These are phyloP conservation scores for Solanum tacnaense DNA, from an alignment of 257 asterid species.

Conservation along the genomic window DNA sequence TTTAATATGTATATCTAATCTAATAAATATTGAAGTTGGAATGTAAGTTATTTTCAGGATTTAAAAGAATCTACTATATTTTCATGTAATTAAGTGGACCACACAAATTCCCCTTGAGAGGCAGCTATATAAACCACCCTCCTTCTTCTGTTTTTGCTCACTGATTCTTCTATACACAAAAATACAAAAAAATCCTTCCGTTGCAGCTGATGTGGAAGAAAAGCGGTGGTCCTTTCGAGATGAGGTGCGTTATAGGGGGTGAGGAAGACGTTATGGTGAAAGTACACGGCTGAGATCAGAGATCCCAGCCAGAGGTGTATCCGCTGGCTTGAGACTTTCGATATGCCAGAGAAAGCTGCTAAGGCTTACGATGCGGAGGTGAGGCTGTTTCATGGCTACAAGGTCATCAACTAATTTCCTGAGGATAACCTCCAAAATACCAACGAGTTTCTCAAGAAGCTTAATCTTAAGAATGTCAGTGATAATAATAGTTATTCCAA, in stretches of 20 bases:
- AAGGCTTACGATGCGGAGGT: background rate
- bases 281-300: constrained; percentile 1
- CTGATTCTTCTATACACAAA: background rate
- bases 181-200: background rate
- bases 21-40: background rate
- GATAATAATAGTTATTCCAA: background rate
- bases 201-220: background rate
- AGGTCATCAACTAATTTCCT: background rate
- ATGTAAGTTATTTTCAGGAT: background rate
- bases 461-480: background rate
- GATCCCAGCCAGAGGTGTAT: background rate
- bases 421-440: background rate
- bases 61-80: background rate
- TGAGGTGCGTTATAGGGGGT: background rate
- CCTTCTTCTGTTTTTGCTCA: background rate
- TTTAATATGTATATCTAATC: background rate
- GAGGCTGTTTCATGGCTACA: background rate
- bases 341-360: background rate
- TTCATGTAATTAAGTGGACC: background rate
- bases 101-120: background rate
- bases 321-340: background rate
- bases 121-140: background rate
- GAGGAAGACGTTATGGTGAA: background rate
- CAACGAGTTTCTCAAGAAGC: background rate
- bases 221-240: background rate